These are phyloP conservation scores for Calonectria crousiana DNA, from an alignment of 2,329 filamentous ascomycete genomes.

Conservation along the genomic window DNA sequence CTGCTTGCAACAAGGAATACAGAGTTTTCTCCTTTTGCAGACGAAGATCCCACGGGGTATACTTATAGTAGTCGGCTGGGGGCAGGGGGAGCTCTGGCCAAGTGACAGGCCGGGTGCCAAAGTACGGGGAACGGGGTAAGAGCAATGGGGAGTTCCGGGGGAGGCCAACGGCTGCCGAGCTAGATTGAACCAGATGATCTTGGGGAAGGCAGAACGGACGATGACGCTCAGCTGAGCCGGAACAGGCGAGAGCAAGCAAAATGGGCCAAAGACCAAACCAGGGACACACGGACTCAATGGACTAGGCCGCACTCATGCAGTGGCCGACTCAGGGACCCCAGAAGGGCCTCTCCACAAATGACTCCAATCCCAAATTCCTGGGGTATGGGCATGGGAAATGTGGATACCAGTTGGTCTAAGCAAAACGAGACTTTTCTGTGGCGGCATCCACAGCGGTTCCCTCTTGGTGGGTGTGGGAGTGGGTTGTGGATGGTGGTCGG, in stretches of 20 bases:
- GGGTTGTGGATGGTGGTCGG: background rate
- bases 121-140: conserved; percentile 9
- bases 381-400: conserved; percentile 11
- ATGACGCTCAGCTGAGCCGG: conserved; percentile 9
- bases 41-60: conserved; percentile 21
- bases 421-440: background rate
- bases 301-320: conserved; percentile 3
- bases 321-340: conserved; percentile 10
- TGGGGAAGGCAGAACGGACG: conserved; percentile 2
- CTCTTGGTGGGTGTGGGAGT: background rate
- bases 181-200: background rate
- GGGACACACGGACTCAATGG: conserved; percentile 3
- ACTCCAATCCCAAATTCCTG: conserved; percentile 16
- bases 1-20: conserved; percentile 13
- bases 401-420: background rate
- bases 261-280: background rate
- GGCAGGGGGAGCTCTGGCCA: background rate
- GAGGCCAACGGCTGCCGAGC: conserved; percentile 2
- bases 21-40: conserved; percentile 9
- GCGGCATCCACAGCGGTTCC: background rate
- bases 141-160: background rate
- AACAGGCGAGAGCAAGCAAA: background rate
- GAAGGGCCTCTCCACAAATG: conserved; percentile 15
- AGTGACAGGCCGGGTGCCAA: background rate
- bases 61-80: conserved; percentile 15